These are phyloP conservation scores for Daldinia decipiens DNA, from an alignment of 495 filamentous ascomycete species.

Conservation along the genomic window DNA sequence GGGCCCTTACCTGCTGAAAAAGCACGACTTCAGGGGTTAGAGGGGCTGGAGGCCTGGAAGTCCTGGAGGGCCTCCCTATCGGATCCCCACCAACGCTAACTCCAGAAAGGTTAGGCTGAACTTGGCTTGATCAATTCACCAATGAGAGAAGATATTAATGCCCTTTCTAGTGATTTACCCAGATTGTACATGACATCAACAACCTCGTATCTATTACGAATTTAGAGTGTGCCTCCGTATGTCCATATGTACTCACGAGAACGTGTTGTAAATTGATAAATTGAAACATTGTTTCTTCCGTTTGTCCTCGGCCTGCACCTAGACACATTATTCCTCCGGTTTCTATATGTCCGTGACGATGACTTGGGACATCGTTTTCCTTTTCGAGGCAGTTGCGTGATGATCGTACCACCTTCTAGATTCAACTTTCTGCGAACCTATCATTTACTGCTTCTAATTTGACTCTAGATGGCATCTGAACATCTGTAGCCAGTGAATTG, in stretches of 20 bases:
- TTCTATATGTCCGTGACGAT: slow-evolving; percentile 2
- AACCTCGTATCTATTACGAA: slow-evolving; percentile 5
- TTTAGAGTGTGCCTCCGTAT: slow-evolving; percentile 22
- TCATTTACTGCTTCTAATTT: neutral
- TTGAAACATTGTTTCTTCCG: slow-evolving; percentile 19
- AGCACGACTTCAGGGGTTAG: slow-evolving; percentile 28
- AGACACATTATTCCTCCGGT: slow-evolving; percentile 4
- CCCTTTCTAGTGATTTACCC: slow-evolving; percentile 24
- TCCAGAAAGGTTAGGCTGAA: slow-evolving; percentile 15
- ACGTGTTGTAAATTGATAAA: slow-evolving; percentile 5
- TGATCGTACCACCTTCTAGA: slow-evolving; percentile 29
- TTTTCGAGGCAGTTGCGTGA: slow-evolving; percentile 28
- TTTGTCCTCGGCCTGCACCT: slow-evolving; percentile 11
- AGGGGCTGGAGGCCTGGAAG: slow-evolving; percentile 7
- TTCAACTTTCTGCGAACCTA: neutral
- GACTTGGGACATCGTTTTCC: slow-evolving; percentile 13
- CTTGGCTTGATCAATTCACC: neutral
- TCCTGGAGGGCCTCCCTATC: neutral
- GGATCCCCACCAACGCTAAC: slow-evolving; percentile 15
- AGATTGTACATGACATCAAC: slow-evolving; percentile 39
- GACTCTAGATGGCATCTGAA: neutral
- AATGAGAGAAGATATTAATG: neutral
- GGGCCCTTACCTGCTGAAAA: slow-evolving; percentile 27
- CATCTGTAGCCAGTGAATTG: neutral
- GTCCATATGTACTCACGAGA: slow-evolving; percentile 13